These are phyloP conservation scores for Ophiostoma novo-ulmi DNA, from an alignment of 2,329 filamentous ascomycete genomes.

Conservation along the genomic window DNA sequence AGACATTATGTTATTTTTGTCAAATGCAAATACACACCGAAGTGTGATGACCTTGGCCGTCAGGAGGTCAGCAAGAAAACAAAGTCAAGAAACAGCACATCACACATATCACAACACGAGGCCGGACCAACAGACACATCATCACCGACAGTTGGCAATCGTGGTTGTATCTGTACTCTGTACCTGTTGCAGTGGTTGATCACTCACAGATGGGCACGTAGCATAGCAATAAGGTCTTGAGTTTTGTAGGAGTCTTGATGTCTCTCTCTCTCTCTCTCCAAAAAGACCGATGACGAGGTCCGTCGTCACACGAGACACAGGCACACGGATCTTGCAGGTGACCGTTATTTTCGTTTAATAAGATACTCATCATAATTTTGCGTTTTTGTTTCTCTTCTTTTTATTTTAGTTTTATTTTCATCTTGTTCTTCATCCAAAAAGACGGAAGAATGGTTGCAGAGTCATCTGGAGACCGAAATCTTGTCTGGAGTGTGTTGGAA, in stretches of 20 bases:
- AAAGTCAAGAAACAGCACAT: not conserved
- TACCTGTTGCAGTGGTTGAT: not conserved
- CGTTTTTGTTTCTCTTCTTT: not conserved
- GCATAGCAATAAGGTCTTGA: not conserved
- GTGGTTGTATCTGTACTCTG: not conserved
- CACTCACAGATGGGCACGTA: conserved; percentile 8
- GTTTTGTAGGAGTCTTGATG: no score
- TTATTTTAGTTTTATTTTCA: not conserved
- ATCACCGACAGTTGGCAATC: conserved; percentile 13
- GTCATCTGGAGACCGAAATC: not conserved
- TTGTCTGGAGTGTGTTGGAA: not conserved
- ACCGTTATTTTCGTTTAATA: not conserved
- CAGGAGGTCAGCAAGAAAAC: not conserved
- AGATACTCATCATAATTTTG: not conserved
- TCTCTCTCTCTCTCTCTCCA: no score
- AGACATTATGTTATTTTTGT: not conserved
- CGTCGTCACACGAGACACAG: conserved; percentile 1
- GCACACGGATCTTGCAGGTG: conserved; percentile 7
- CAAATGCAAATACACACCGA: not conserved
- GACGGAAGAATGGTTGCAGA: conserved; percentile 4
- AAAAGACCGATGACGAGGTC: conserved; percentile 14
- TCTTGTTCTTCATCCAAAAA: not conserved
- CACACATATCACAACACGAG: not conserved
- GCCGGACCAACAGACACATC: conserved; percentile 7
- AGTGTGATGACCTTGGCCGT: conserved; percentile 5